Evolutionary conservation across 352 stramenopile genomes (phyloP).

Genomic region (Globisporangium paddicum): DNA sequence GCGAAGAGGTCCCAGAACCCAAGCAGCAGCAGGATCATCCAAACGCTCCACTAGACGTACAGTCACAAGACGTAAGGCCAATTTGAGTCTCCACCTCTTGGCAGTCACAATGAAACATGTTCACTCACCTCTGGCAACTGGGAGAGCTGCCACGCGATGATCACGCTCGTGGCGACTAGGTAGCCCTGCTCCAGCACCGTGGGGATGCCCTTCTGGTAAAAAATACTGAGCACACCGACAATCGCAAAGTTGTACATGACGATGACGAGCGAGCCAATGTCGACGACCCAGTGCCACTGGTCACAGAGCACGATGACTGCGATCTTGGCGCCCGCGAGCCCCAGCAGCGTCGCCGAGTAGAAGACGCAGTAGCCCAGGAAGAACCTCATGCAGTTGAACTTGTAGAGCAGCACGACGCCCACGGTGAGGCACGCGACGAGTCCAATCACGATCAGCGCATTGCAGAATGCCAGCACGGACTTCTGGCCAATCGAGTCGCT

Average conservation of each 20-base stretch:
- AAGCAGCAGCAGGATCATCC: conserved; percentile 90
- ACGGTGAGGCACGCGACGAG: conserved; percentile 81
- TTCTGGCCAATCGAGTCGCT: conserved; percentile 33
- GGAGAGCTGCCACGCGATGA: conserved; percentile 95
- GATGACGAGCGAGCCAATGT: conserved; percentile 46
- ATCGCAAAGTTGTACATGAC: conserved; percentile 90
- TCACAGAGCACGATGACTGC: conserved; percentile 55
- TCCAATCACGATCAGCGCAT: conserved; percentile 74
- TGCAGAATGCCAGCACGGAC: conserved; percentile 57
- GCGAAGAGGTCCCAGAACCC: conserved; percentile 97
- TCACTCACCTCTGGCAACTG: conserved; percentile 92
- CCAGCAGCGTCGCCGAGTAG: conserved; percentile 66
- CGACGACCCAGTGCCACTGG: conserved; percentile 44
- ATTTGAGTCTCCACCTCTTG: background rate
- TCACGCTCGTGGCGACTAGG: conserved; percentile 90
- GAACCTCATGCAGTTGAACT: conserved; percentile 71
- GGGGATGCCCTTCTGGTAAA: conserved; percentile 85
- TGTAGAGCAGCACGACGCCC: conserved; percentile 79
- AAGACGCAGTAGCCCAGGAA: conserved; percentile 77
- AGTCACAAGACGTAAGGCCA: background rate
- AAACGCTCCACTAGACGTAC: conserved; percentile 66
- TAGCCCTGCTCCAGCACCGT: conserved; percentile 85
- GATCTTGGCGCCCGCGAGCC: conserved; percentile 65
- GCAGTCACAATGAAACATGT: background rate
- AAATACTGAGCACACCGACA: conserved; percentile 80